A percentile compares a stretch with the other conserved stretches of the same genome.
Conservation (phyloP, 2,329 filamentous ascomycete genomes). For the Fusarium stilboides region DNA sequence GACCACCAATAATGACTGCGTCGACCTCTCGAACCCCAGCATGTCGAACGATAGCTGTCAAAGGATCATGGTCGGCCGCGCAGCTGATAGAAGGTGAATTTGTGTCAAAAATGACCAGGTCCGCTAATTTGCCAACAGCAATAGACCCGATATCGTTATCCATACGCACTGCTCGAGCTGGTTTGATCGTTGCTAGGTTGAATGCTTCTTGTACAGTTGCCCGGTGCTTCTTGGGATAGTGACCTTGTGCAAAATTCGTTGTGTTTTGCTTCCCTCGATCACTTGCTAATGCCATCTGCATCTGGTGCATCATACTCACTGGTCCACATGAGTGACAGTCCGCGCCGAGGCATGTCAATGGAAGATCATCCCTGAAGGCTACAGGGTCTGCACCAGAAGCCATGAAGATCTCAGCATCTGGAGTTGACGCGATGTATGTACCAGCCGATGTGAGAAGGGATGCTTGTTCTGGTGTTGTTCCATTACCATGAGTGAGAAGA, state of each 20-base stretch:
- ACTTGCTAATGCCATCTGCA: conserved; percentile 5
- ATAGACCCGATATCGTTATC: conserved; percentile 11
- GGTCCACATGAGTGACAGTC: conserved; percentile 22
- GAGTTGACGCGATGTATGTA: conserved; percentile 14
- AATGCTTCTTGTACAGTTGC: neutral
- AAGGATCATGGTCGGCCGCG: neutral
- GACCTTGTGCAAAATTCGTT: neutral
- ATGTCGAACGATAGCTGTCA: conserved; percentile 13
- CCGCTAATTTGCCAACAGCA: neutral
- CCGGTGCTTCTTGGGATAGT: conserved; percentile 3
- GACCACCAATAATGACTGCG: conserved; percentile 4
- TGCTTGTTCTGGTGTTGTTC: conserved; percentile 21
- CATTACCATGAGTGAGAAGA: conserved; percentile 13
- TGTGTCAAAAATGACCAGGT: conserved; percentile 1
- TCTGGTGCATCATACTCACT: conserved; percentile 21
- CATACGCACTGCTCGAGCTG: conserved; percentile 13
- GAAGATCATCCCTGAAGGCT: conserved; percentile 7
- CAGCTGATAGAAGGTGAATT: conserved; percentile 10
- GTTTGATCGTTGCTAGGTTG: conserved; percentile 16
- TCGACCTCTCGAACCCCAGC: conserved; percentile 9
- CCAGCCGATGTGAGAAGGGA: neutral
- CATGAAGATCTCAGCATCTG: conserved; percentile 22
- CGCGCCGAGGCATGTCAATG: conserved; percentile 8
- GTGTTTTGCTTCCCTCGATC: neutral
- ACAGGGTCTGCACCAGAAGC: conserved; percentile 16